Evolutionary conservation across 495 filamentous ascomycete genomes (phyloP).

Genomic region (Penicillium goetzii): DNA sequence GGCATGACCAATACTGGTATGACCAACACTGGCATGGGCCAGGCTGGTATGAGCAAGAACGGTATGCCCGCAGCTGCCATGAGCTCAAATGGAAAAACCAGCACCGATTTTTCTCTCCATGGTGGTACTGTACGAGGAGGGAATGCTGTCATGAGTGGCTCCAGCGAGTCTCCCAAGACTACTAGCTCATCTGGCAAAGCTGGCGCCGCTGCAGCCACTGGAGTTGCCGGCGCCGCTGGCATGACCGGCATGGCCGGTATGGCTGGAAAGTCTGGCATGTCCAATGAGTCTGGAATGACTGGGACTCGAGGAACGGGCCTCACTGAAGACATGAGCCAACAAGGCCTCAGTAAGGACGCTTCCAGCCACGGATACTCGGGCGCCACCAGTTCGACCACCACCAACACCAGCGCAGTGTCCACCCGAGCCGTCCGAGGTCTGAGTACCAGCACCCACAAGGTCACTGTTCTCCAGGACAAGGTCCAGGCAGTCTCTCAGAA

Average conservation of each 20-base stretch:
- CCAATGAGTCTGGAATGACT: not conserved
- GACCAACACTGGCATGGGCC: not conserved
- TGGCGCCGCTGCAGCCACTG: conserved; percentile 1
- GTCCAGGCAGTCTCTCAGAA: conserved; percentile 40
- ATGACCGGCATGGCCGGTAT: not conserved
- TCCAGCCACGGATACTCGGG: not conserved
- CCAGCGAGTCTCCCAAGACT: not conserved
- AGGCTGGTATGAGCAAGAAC: not conserved
- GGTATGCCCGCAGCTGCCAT: conserved; percentile 1
- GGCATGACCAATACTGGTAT: no score
- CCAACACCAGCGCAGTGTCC: not conserved
- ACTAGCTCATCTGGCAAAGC: conserved; percentile 4
- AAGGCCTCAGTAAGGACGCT: conserved; percentile 6
- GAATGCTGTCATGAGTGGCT: conserved; percentile 10
- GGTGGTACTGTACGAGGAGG: conserved; percentile 12
- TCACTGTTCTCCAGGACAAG: conserved; percentile 39
- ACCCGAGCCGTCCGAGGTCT: conserved; percentile 21
- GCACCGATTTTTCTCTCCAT: not conserved
- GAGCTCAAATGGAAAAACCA: not conserved
- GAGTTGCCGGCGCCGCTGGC: not conserved
- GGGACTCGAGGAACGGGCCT: conserved; percentile 14
- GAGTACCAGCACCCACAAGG: conserved; percentile 22
- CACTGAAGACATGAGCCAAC: conserved; percentile 1
- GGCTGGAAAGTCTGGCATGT: not conserved
- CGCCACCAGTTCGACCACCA: conserved; percentile 4